Evolutionary conservation across 805 yeast genomes (phyloP), one percentile per base, ranked within the genome.

Genomic region (Cyberlindnera xishuangbannaensis): DNA sequence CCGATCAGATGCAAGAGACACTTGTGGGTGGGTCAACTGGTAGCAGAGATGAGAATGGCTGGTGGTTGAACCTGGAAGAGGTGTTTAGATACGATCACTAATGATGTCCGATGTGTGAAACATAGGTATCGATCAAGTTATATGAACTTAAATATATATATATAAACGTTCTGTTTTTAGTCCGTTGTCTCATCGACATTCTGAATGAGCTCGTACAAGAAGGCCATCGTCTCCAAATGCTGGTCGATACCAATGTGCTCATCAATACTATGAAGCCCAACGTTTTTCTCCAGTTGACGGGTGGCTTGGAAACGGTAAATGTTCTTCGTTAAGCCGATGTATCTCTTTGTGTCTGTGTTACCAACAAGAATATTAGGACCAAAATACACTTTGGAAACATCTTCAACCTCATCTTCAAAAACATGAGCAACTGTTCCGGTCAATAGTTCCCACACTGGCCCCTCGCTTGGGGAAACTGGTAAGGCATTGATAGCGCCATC

Each of bases 341-440:
- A 82, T 49, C 71, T 65, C 40, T 65, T 62, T 8, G 87, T 80
- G 50, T 82, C 90, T 3, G 88, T 81, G 55, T 79, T 80, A 18
- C 80, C 87, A 6, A 81, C 65, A 67, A 74, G 68, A 25, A 80
- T 51, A 18, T 70, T 32, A 11, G 43, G 43, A 15, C 31, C 37
- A 15, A 30, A 15, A 33, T 29, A 21, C 19, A 39, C 7, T 21
- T 30, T 59, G 1, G 86, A 78, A 5, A 86, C 84, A 3, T 79
- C 65, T n/a, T 79, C 65, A 19, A 70, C 50, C 38, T 50, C 39
- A 24, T 43, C 47, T n/a, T 43, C 44, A 32, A 39, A 36, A 26
- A 40, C 39, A 25, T 39, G 43, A 36, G 37, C 40, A 14, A 43
- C 16, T 6, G 44, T 33, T 18, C 46, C 46, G 8, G 44, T 25